Base-by-base conservation (phyloP, 148 eudicot genomes). In the Polygonum maritimum region DNA sequence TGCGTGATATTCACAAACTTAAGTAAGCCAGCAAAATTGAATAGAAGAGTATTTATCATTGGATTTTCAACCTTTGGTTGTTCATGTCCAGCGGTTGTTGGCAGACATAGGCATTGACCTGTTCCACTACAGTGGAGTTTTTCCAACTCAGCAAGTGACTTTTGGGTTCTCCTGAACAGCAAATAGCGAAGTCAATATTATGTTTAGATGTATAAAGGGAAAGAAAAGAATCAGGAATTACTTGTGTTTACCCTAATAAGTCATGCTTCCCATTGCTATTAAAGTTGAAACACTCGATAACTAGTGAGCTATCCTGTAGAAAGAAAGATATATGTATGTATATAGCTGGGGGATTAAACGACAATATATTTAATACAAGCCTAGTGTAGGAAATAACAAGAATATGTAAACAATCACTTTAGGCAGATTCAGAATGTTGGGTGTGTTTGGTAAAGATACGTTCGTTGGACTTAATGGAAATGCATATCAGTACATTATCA, bases 261-360 rank as follows among this genome's bases (percentile, higher is more conserved):
- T 88, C 98, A 78, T 96, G 99, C 80, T 88, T 96, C 62, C 99
- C 99, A 75, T 87, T 89, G 87, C 85, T 83, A 82, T 91, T 96
- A 78, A 92, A 96, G 79, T 96, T 87, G 79, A 84, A 96, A 80
- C 99, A 96, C 81, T 96, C 99, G 13, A 96, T 83, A 73, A 81
- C 78, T 76, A 96, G 82, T 55, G 90, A 98, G 84, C 78, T 89
- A 76, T 96, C 98, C 98, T 94, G 96, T 91, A 89, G 48, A 74
- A 80, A 49, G 79, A 76, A 77, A 80, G 18, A 67, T 36, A 67
- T 16, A 33, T 26, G 31, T 63, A 63, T 26, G 15, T 9, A 63
- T 31, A 38, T 74, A 38, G 60, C 5, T 51, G 58, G 55, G 35
- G 80, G 36, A 48, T 12, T 48, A 70, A 75, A 38, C 47, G 73